Percentiles rank a stretch among this genome's conserved stretches.
phyloP scores from a whole-genome alignment of 1,139 yeast species.

The Yamadazyma taylorii region DNA sequence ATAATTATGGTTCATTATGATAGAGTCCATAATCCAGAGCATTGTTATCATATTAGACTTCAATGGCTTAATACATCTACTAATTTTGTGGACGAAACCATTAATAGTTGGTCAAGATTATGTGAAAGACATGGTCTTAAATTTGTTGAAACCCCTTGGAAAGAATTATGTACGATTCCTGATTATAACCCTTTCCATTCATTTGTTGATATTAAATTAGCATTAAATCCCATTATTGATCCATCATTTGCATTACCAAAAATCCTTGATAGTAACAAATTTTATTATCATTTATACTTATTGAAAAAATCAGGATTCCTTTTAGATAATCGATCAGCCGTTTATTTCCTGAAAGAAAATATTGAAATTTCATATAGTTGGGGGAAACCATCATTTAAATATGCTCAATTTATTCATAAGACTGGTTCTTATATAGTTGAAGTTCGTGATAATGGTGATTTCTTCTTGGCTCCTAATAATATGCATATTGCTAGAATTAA shows the following conservation, averaged over 20 bases:
- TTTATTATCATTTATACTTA: constrained; percentile 63
- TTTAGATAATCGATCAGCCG: constrained; percentile 78
- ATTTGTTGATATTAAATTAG: constrained; percentile 64
- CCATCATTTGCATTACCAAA: constrained; percentile 53
- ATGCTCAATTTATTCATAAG: constrained; percentile 85
- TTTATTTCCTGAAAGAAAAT: constrained; percentile 52
- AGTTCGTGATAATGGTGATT: constrained; percentile 74
- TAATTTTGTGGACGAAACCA: constrained; percentile 83
- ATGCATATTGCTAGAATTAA: constrained; percentile 68
- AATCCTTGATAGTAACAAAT: constrained; percentile 47
- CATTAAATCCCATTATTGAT: constrained; percentile 67
- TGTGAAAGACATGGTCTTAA: constrained; percentile 86
- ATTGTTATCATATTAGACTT: constrained; percentile 85
- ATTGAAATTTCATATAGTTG: constrained; percentile 76
- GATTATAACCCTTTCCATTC: constrained; percentile 84
- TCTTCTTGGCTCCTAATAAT: constrained; percentile 80
- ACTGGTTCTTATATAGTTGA: constrained; percentile 92
- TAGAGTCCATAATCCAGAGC: constrained; percentile 90
- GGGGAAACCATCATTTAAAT: constrained; percentile 84
- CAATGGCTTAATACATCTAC: constrained; percentile 95
- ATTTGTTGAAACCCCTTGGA: constrained; percentile 92
- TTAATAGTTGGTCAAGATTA: constrained; percentile 74
- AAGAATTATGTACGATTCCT: constrained; percentile 78
- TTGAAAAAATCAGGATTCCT: constrained; percentile 71
- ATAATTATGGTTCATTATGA: constrained; percentile 84